Evolutionary conservation across 208 protist species (phyloP), one percentile per base, ranked within the genome.

Genomic region (Leishmania mexicana): DNA sequence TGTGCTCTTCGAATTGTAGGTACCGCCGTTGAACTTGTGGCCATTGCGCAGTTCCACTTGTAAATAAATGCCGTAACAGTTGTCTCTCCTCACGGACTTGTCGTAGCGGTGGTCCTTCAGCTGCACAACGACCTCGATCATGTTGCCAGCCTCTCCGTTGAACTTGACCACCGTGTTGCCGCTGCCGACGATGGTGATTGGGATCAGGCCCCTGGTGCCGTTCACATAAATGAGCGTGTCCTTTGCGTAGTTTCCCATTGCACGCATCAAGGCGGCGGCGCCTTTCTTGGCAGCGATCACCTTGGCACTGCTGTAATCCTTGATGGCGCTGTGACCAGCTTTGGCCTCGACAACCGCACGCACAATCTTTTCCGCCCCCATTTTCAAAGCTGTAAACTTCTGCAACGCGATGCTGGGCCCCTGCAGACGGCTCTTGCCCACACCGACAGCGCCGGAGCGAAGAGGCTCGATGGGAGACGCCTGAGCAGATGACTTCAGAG

Each of bases 31-130:
- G 6, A 54, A 49, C 35, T 49, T 65, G 24, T 71, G 4, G 35
- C 51, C 54, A 31, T 68, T 76, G 54, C 80, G 89, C 45, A 96
- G 49, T 49, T 89, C 83, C 47, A 93, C 85, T 65, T 42, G 79
- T 24, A 96, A 28, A 65, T 81, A 87, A 77, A 88, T 82, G 45
- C 80, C 75, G 35, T 81, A n/a, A 76, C 93, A 94, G 84, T 94
- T 94, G 49, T 68, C 24, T 0, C 31, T 45, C 0, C 62, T 80
- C n/a, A 94, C 88, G 1, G 40, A 40, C 0, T 62, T 24, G 57
- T 93, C 85, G 71, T 92, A 96, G 47, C 86, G 90, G 38, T 87
- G 54, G 7, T 87, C 80, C 21, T 78, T 80, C 13, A 94, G 80
- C 74, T 94, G 90, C 45, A 91, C 78, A 15, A 93, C 83, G 4